Percentiles rank a stretch among this genome's conserved stretches.
These are phyloP conservation scores for Dissophora ornata DNA, from an alignment of 192 early-diverging fungal genomes.

Conservation along the genomic window DNA sequence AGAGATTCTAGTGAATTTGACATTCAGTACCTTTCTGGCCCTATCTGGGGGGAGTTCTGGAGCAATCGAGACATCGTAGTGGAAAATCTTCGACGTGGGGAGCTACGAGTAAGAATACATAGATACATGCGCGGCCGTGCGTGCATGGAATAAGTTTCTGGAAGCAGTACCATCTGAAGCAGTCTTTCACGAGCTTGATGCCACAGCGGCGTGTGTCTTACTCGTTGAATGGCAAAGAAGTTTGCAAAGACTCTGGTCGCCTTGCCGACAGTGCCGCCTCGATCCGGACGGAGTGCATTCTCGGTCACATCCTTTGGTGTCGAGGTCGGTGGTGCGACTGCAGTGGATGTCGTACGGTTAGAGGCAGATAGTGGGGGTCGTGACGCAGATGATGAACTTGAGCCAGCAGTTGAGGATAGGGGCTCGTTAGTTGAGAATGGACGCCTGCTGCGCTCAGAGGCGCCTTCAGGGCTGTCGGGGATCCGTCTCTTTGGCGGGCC, in stretches of 20 bases:
- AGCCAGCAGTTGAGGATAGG: background rate
- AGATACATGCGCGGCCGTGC: too few species aligned
- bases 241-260: slow-evolving; percentile 5
- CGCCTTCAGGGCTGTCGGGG: slow-evolving; percentile 1
- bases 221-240: slow-evolving; percentile 15
- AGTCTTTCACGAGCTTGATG: too few species aligned
- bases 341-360: too few species aligned
- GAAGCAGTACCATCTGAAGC: too few species aligned
- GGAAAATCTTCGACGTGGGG: slow-evolving; percentile 64
- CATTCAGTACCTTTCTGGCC: slow-evolving; percentile 68
- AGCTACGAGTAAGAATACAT: background rate
- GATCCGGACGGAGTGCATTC: slow-evolving; percentile 9
- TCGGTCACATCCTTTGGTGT: slow-evolving; percentile 5
- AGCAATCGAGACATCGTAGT: slow-evolving; percentile 82
- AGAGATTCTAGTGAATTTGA: too few species aligned
- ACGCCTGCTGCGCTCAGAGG: background rate
- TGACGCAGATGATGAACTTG: too few species aligned
- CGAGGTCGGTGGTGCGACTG: too few species aligned
- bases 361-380: too few species aligned
- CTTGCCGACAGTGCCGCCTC: background rate
- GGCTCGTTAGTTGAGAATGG: background rate
- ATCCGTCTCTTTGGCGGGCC: background rate
- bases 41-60: slow-evolving; percentile 81
- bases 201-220: background rate
- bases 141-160: too few species aligned